Percentiles rank a stretch among this genome's conserved stretches.
Conservation (phyloP, 2,329 filamentous ascomycete genomes). For the Conoideocrella luteorostrata region DNA sequence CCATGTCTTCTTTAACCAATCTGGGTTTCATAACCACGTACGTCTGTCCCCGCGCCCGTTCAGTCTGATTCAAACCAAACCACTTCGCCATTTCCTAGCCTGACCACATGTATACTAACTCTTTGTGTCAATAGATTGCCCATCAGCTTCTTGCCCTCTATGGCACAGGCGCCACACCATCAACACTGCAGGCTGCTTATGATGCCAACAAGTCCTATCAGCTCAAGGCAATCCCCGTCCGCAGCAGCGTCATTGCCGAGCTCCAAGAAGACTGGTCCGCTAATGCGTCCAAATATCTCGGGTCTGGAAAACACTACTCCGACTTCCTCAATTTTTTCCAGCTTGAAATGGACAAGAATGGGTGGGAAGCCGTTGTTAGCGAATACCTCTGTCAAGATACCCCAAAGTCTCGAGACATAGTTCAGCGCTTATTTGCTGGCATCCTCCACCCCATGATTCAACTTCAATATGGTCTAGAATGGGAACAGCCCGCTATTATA, state of each 20-base stretch:
- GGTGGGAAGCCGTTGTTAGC: conserved; percentile 53
- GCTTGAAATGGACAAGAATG: conserved; percentile 57
- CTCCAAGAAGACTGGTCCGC: conserved; percentile 47
- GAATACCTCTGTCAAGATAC: conserved; percentile 65
- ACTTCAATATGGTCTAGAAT: conserved; percentile 79
- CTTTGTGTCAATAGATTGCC: conserved; percentile 45
- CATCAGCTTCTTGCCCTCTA: conserved; percentile 74
- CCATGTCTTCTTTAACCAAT: conserved; percentile 74
- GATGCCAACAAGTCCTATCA: conserved; percentile 63
- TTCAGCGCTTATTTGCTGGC: conserved; percentile 62
- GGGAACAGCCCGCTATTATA: conserved; percentile 71
- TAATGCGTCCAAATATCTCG: conserved; percentile 52
- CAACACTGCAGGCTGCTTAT: conserved; percentile 58
- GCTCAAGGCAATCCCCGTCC: conserved; percentile 38
- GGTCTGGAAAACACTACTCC: conserved; percentile 56
- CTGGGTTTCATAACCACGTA: conserved; percentile 77
- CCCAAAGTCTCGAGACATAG: conserved; percentile 59
- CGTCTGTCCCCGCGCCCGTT: background rate
- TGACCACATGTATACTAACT: conserved; percentile 7
- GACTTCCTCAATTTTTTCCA: conserved; percentile 76
- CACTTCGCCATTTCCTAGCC: background rate
- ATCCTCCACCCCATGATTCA: conserved; percentile 77
- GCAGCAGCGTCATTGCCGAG: conserved; percentile 44
- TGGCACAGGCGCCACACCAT: conserved; percentile 60
- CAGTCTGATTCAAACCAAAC: no score